Evolutionary conservation across 176 grass and related monocot species (phyloP).

Genomic region (Oryza rufipogon): DNA sequence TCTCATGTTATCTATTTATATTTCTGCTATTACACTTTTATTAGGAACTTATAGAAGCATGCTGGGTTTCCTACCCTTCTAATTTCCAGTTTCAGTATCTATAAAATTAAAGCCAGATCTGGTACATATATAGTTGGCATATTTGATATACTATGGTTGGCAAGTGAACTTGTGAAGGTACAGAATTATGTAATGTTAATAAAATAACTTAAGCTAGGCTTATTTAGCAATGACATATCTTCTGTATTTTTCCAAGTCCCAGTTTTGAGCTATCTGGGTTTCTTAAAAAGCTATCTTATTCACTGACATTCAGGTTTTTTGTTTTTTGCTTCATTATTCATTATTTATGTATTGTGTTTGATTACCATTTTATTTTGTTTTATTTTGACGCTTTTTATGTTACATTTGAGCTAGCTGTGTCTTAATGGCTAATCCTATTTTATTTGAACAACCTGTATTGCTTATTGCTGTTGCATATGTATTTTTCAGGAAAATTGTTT

Average conservation of each 20-base stretch:
- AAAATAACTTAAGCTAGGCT: conserved; percentile 10
- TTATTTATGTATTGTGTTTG: background rate
- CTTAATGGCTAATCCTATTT: background rate
- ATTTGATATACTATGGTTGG: background rate
- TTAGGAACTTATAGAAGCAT: conserved; percentile 19
- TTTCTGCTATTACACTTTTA: background rate
- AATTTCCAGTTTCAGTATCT: background rate
- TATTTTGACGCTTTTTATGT: background rate
- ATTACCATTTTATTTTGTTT: conserved; percentile 21
- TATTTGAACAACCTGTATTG: conserved; percentile 15
- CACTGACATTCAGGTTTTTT: background rate
- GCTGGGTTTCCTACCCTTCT: background rate
- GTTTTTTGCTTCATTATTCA: background rate
- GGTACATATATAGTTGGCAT: background rate
- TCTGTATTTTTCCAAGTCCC: background rate
- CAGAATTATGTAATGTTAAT: background rate
- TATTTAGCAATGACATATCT: background rate
- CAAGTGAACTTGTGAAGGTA: conserved; percentile 1
- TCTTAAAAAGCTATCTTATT: conserved; percentile 8
- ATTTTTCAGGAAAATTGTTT: conserved; percentile 91
- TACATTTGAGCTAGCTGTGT: conserved; percentile 13
- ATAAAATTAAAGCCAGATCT: conserved; percentile 7
- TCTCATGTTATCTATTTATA: background rate
- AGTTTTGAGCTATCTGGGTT: conserved; percentile 2
- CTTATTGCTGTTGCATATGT: conserved; percentile 45